Conservation (phyloP, 805 yeast genomes). For the Teunomyces tritomae region DNA sequence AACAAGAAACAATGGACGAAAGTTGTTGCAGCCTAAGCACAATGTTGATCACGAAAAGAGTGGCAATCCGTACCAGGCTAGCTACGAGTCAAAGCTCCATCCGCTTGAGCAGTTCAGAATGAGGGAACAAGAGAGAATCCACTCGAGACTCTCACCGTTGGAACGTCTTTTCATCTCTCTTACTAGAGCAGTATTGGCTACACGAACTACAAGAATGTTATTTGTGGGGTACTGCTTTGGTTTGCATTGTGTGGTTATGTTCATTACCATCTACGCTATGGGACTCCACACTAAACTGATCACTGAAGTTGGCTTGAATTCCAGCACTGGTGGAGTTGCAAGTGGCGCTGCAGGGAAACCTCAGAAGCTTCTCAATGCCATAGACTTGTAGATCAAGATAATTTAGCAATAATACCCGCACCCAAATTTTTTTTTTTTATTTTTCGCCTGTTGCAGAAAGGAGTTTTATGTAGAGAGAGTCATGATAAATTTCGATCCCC, state of each 20-base stretch:
- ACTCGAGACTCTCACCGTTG: constrained; percentile 67
- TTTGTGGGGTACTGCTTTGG: constrained; percentile 73
- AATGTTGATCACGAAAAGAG: constrained; percentile 52
- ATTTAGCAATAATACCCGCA: not conserved
- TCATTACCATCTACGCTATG: constrained; percentile 56
- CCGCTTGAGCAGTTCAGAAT: constrained; percentile 82
- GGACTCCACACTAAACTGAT: constrained; percentile 43
- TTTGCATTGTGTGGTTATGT: constrained; percentile 70
- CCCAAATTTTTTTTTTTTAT: not conserved
- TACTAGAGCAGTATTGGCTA: constrained; percentile 73
- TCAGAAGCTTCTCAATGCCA: constrained; percentile 1
- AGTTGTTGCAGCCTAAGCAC: constrained; percentile 29
- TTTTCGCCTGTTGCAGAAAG: no score
- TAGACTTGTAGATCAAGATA: constrained; percentile 1
- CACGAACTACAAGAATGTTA: constrained; percentile 65
- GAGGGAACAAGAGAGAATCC: constrained; percentile 71
- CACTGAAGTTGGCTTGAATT: constrained; percentile 44
- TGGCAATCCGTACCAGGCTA: constrained; percentile 45
- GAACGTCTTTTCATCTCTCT: constrained; percentile 75
- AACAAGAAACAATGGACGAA: constrained; percentile 9
- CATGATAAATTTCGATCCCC: no score
- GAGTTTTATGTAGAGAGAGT: no score
- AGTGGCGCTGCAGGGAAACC: constrained; percentile 13
- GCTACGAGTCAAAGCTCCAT: constrained; percentile 74
- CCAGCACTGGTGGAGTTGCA: constrained; percentile 42